Conservation (phyloP, 768 basidiomycete species). For the Megacollybia marginata region DNA sequence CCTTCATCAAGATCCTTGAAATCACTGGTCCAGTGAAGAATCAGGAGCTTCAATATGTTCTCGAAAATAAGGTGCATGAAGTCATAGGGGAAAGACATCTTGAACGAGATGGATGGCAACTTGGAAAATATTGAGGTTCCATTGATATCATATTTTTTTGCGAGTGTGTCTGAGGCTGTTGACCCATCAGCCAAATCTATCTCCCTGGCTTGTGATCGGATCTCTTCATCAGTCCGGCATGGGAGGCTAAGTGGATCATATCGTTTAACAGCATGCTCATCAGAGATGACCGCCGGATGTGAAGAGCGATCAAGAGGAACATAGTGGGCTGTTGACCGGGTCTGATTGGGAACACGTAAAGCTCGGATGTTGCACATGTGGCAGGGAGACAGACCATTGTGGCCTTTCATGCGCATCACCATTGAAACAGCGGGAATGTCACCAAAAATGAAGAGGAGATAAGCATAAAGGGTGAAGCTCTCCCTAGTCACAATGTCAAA, state of each 20-base stretch:
- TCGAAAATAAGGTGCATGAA: conserved; percentile 32
- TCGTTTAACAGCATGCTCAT: background rate
- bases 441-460: conserved; percentile 14
- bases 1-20: conserved; percentile 23
- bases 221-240: conserved; percentile 11
- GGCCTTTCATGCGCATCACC: conserved; percentile 21
- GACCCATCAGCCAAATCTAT: conserved; percentile 3
- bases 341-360: no score
- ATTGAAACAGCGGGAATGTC: conserved; percentile 21
- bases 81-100: conserved; percentile 24
- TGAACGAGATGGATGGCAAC: conserved; percentile 17
- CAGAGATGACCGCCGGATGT: conserved; percentile 4
- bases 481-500: conserved; percentile 9
- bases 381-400: conserved; percentile 20
- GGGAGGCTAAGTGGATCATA: conserved; percentile 16
- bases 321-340: background rate
- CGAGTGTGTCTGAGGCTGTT: conserved; percentile 1
- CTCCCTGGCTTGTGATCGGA: conserved; percentile 1
- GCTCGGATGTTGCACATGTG: conserved; percentile 17
- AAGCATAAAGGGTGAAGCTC: conserved; percentile 18
- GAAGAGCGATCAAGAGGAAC: conserved; percentile 10
- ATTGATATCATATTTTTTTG: conserved; percentile 17
- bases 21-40: conserved; percentile 24
- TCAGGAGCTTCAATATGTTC: conserved; percentile 22
- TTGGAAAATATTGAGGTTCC: conserved; percentile 13